Percentiles rank a stretch among this genome's conserved stretches.
These are phyloP conservation scores for Pythium utonaiense DNA, from an alignment of 352 stramenopile species.

Conservation along the genomic window DNA sequence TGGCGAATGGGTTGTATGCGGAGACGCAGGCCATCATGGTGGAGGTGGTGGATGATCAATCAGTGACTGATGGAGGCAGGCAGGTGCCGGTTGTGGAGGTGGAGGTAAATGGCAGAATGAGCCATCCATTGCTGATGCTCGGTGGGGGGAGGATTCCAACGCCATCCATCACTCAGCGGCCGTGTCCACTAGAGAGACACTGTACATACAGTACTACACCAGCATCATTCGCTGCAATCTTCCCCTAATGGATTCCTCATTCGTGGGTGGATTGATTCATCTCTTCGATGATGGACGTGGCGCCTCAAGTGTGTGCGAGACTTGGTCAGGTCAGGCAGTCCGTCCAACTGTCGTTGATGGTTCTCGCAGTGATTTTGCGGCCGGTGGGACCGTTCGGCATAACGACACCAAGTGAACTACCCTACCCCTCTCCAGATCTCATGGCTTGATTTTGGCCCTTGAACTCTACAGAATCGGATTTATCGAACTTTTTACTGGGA, in stretches of 20 bases:
- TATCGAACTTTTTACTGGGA: neutral
- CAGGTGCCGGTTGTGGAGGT: neutral
- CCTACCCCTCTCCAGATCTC: neutral
- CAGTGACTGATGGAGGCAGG: neutral
- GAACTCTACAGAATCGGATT: neutral
- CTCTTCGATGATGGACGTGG: neutral
- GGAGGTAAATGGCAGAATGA: constrained; percentile 1
- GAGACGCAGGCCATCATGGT: constrained; percentile 10
- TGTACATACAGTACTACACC: no score
- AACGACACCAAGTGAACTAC: neutral
- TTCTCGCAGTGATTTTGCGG: neutral
- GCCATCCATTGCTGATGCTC: neutral
- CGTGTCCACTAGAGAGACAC: no score
- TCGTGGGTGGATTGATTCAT: neutral
- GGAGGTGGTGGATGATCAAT: neutral
- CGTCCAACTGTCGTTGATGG: neutral
- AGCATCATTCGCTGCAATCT: no score
- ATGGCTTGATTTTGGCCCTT: neutral
- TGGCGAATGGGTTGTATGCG: constrained; percentile 1
- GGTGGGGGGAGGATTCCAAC: no score
- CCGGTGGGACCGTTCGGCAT: neutral
- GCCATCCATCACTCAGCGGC: no score
- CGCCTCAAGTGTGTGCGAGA: constrained; percentile 1
- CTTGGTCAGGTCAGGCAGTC: neutral
- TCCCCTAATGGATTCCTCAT: neutral